phyloP scores from a whole-genome alignment of 768 basidiomycete genomes.

The Suillus variegatus region DNA sequence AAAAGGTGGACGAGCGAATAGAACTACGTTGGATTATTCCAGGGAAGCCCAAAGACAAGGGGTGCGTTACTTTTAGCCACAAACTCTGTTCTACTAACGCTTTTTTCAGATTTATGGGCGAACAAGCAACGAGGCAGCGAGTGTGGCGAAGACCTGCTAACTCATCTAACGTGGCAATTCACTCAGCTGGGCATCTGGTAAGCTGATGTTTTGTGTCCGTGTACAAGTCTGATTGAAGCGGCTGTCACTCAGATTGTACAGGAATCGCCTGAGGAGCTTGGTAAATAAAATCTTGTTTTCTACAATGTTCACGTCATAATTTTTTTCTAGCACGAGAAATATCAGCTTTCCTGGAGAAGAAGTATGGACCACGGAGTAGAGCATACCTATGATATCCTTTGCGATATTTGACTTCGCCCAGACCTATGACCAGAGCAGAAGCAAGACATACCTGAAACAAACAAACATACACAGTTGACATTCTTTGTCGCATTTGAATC shows the following conservation, averaged over 20 bases:
- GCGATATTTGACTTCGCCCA: neutral
- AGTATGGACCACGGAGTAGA: neutral
- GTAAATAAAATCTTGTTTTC: slow-evolving; percentile 14
- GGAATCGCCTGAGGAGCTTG: slow-evolving; percentile 31
- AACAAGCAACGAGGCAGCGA: slow-evolving; percentile 15
- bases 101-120: slow-evolving; percentile 16
- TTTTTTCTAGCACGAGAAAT: neutral
- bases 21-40: slow-evolving; percentile 33
- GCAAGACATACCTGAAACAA: neutral
- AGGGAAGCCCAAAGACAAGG: slow-evolving; percentile 5
- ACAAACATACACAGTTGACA: neutral
- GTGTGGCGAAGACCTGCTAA: slow-evolving; percentile 34
- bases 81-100: neutral
- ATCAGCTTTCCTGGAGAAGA: neutral
- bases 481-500: neutral
- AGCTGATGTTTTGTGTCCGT: slow-evolving; percentile 4
- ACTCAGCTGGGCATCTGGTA: slow-evolving; percentile 30
- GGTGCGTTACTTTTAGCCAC: slow-evolving; percentile 12
- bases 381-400: neutral
- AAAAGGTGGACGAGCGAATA: slow-evolving; percentile 26
- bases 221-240: neutral
- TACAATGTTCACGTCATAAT: neutral
- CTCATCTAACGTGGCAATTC: slow-evolving; percentile 30
- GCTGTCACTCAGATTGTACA: slow-evolving; percentile 24
- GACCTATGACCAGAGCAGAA: neutral